Base-by-base conservation (phyloP, 2,329 filamentous ascomycete genomes). In the Pseudogymnoascus sp. region DNA sequence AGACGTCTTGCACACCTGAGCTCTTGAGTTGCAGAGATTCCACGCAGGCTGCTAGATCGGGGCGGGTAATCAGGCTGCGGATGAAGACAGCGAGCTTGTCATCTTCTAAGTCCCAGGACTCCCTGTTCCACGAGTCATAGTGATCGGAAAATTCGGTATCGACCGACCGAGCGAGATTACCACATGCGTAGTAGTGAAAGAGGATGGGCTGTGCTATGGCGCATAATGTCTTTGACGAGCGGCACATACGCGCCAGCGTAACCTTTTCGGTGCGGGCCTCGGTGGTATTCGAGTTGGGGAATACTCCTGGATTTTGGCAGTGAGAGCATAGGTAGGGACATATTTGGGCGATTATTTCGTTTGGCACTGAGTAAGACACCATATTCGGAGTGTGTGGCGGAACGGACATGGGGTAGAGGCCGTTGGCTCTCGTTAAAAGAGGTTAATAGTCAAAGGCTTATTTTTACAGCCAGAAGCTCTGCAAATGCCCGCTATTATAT, bases 231-330 rank as follows among this genome's bases (percentile, higher is more conserved):
- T 23, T 25, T 46, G 42, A 46, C 21, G 21, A 2, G 42, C 42
- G 21, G 42, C 42, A 46, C 42, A 46, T 46, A 7, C 42, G 42
- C 12, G 56, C 23, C 18, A 42, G 40, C 18, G 34, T 25, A 64
- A 61, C 11, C 53, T 46, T 46, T 12, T 67, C 64, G 25, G 72
- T 68, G 6, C 75, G 70, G 60, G 70, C 70, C 23, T 46, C 42
- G 2, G 12, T n/a, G 5, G 42, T 46, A 7, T 46, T 23, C n/a
- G 42, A 44, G 18, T 44, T 44, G 21, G 42, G 21, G 12, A 46
- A 46, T 34, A 46, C 23, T 25, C 42, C 42, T 23, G 42, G 40
- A 14, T 25, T 25, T 25, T 25, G 11, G 42, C 42, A 46, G 42
- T 46, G 42, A 7, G 23, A 46, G 21, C 18, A 46, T 5, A 46